These are phyloP conservation scores for Xylaria nigripes DNA, from an alignment of 495 filamentous ascomycete species.

Conservation along the genomic window DNA sequence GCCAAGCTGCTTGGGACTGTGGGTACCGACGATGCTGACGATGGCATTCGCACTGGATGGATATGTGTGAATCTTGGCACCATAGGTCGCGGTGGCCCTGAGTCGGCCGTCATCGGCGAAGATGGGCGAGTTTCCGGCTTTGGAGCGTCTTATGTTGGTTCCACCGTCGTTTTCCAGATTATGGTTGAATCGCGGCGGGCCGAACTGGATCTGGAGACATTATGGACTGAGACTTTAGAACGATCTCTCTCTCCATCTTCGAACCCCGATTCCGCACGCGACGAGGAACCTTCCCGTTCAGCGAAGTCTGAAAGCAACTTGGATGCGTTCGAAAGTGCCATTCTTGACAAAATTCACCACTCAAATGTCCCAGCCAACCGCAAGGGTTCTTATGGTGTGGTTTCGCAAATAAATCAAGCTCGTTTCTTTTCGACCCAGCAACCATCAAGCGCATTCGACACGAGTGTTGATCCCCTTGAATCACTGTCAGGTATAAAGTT, in stretches of 20 bases:
- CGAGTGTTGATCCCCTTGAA: slow-evolving; percentile 4
- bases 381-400: slow-evolving; percentile 10
- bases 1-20: slow-evolving; percentile 60
- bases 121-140: slow-evolving; percentile 62
- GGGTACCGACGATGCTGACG: slow-evolving; percentile 47
- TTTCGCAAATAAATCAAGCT: slow-evolving; percentile 12
- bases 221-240: slow-evolving; percentile 58
- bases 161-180: slow-evolving; percentile 72
- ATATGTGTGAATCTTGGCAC: slow-evolving; percentile 84
- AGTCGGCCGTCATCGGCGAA: slow-evolving; percentile 33
- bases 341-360: slow-evolving; percentile 16
- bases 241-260: slow-evolving; percentile 29
- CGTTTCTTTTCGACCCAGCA: slow-evolving; percentile 17
- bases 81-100: slow-evolving; percentile 45
- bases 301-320: slow-evolving; percentile 15
- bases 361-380: neutral
- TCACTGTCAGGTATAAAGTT: slow-evolving; percentile 10
- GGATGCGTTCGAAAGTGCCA: slow-evolving; percentile 25
- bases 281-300: slow-evolving; percentile 10
- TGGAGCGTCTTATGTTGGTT: slow-evolving; percentile 51
- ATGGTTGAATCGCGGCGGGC: slow-evolving; percentile 77
- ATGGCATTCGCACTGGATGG: slow-evolving; percentile 87
- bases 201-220: slow-evolving; percentile 71
- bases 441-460: neutral
- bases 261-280: slow-evolving; percentile 17